Evolutionary conservation across 352 stramenopile genomes (phyloP).

Genomic region (Phytophthora pini): DNA sequence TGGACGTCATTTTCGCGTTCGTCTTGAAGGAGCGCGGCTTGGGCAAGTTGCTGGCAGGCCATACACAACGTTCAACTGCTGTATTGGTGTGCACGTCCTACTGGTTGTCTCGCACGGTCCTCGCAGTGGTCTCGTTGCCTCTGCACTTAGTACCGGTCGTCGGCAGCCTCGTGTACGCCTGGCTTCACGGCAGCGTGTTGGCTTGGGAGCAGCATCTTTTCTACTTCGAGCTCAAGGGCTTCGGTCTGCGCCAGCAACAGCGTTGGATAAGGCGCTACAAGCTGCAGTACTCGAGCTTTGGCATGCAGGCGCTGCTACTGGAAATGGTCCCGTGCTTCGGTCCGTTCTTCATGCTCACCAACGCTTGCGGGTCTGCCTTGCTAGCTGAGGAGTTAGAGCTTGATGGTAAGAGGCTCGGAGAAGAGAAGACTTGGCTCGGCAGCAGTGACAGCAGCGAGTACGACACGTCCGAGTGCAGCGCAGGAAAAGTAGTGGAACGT

Average conservation of each 20-base stretch:
- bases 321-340: slow-evolving; percentile 53
- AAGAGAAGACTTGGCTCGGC: slow-evolving; percentile 29
- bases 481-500: slow-evolving; percentile 5
- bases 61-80: slow-evolving; percentile 30
- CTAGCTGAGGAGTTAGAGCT: slow-evolving; percentile 53
- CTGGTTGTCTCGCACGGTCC: slow-evolving; percentile 34
- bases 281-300: slow-evolving; percentile 49
- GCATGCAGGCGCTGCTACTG: slow-evolving; percentile 52
- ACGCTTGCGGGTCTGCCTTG: slow-evolving; percentile 53
- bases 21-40: slow-evolving; percentile 44
- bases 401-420: slow-evolving; percentile 11
- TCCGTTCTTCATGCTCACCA: slow-evolving; percentile 57
- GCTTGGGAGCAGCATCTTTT: slow-evolving; percentile 58
- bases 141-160: slow-evolving; percentile 61
- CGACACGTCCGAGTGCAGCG: slow-evolving; percentile 3
- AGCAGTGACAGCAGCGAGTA: slow-evolving; percentile 9
- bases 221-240: slow-evolving; percentile 61
- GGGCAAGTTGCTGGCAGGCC: slow-evolving; percentile 26
- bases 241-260: slow-evolving; percentile 45
- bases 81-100: slow-evolving; percentile 47
- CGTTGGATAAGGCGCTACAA: slow-evolving; percentile 40
- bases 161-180: slow-evolving; percentile 50
- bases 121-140: slow-evolving; percentile 48
- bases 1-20: slow-evolving; percentile 55
- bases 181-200: slow-evolving; percentile 52